Evolutionary conservation across 352 stramenopile genomes (phyloP).

Genomic region (Globisporangium acanthophoron): DNA sequence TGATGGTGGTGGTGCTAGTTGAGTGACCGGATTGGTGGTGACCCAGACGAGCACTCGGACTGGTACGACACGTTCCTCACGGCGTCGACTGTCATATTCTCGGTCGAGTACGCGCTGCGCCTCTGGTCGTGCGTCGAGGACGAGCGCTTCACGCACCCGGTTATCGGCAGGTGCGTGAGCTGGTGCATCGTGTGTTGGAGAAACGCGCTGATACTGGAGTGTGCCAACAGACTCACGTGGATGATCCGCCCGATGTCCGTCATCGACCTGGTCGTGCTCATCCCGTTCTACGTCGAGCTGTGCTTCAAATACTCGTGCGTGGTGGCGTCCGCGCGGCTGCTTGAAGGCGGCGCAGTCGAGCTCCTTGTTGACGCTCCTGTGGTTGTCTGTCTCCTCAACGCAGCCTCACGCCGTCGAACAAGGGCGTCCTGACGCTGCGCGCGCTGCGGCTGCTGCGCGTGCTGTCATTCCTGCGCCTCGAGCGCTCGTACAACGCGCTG

Average conservation of each 20-base stretch:
- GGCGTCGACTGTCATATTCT: slow-evolving; percentile 69
- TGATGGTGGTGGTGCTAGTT: background rate
- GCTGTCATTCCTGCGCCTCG: slow-evolving; percentile 76
- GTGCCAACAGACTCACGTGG: slow-evolving; percentile 49
- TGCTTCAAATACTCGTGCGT: slow-evolving; percentile 54
- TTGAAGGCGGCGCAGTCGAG: background rate
- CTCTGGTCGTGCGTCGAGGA: slow-evolving; percentile 85
- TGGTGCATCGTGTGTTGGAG: background rate
- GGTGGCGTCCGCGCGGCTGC: background rate
- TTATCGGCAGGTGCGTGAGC: slow-evolving; percentile 40
- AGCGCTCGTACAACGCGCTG: slow-evolving; percentile 73
- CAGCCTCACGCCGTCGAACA: slow-evolving; percentile 11
- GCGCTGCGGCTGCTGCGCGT: slow-evolving; percentile 67
- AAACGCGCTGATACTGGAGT: background rate
- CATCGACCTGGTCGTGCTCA: slow-evolving; percentile 68
- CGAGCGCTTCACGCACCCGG: slow-evolving; percentile 40
- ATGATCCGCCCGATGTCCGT: slow-evolving; percentile 76
- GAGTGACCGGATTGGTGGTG: too few species aligned
- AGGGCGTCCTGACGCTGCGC: slow-evolving; percentile 61
- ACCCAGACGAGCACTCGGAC: slow-evolving; percentile 26
- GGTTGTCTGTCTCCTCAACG: too few species aligned
- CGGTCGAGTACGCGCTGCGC: slow-evolving; percentile 64
- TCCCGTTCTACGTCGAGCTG: slow-evolving; percentile 84
- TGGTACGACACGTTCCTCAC: slow-evolving; percentile 81
- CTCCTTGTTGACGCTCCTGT: too few species aligned